Conservation (phyloP, 2,329 filamentous ascomycete genomes). For the Cladophialophora yegresii region DNA sequence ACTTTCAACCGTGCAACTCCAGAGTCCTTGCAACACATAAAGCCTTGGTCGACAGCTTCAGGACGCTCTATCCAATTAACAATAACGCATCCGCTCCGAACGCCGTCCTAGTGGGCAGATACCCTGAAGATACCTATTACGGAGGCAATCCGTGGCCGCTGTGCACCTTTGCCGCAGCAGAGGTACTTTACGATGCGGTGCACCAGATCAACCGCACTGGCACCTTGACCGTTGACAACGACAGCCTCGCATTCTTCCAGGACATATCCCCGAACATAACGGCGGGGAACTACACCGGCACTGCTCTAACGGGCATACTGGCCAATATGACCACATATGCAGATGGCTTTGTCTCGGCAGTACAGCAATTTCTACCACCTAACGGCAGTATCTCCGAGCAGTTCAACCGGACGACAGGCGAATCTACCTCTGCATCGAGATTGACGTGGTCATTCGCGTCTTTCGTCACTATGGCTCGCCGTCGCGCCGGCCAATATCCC, state of each 20-base stretch:
- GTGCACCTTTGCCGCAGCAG: slow-evolving; percentile 71
- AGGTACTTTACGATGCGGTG: slow-evolving; percentile 74
- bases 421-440: slow-evolving; percentile 44
- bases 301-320: slow-evolving; percentile 51
- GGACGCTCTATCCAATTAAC: slow-evolving; percentile 70
- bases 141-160: slow-evolving; percentile 81
- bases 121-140: slow-evolving; percentile 72
- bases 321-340: slow-evolving; percentile 64
- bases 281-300: slow-evolving; percentile 64
- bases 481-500: slow-evolving; percentile 31
- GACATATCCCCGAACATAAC: slow-evolving; percentile 61
- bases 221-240: slow-evolving; percentile 64
- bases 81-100: slow-evolving; percentile 60
- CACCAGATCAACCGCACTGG: slow-evolving; percentile 69
- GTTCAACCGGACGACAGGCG: slow-evolving; percentile 43
- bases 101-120: slow-evolving; percentile 66
- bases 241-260: slow-evolving; percentile 71
- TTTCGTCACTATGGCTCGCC: slow-evolving; percentile 41
- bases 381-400: slow-evolving; percentile 58
- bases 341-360: slow-evolving; percentile 53
- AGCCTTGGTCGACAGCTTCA: slow-evolving; percentile 72
- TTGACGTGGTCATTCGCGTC: slow-evolving; percentile 52
- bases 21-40: slow-evolving; percentile 73
- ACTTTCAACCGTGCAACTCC: slow-evolving; percentile 70
- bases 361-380: slow-evolving; percentile 53